Evolutionary conservation across 768 basidiomycete species (phyloP).

Genomic region (Hygrocybe coccinea): DNA sequence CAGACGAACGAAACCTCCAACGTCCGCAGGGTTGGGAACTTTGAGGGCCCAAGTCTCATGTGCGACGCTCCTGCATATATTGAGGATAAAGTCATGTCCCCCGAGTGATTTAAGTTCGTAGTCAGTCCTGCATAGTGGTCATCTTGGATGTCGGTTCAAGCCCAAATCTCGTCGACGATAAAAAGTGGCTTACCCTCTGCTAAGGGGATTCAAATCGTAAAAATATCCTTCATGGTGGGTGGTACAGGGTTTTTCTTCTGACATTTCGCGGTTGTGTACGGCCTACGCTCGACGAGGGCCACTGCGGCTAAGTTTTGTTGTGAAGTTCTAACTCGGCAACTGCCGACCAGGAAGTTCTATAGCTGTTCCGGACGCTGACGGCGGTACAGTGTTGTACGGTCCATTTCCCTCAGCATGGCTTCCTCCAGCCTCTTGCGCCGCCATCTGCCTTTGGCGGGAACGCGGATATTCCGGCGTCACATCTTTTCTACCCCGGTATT

Average conservation of each 20-base stretch:
- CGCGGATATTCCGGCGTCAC: conserved; percentile 23
- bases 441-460: conserved; percentile 26
- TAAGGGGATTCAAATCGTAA: conserved; percentile 64
- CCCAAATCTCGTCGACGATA: conserved; percentile 1
- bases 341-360: background rate
- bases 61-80: conserved; percentile 55
- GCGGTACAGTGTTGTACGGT: background rate
- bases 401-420: conserved; percentile 48
- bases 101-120: conserved; percentile 49
- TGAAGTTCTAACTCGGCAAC: background rate
- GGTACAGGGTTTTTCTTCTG: conserved; percentile 55
- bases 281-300: too few species aligned
- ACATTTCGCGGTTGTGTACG: too few species aligned
- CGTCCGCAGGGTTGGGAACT: conserved; percentile 45
- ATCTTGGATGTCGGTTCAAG: conserved; percentile 10
- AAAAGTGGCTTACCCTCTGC: conserved; percentile 42
- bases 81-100: conserved; percentile 49
- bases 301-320: too few species aligned
- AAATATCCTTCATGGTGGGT: conserved; percentile 50
- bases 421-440: conserved; percentile 57
- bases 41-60: conserved; percentile 57
- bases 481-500: background rate
- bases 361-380: background rate
- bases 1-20: conserved; percentile 59
- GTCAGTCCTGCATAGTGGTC: conserved; percentile 48